Conservation (phyloP, 129 eudicot species). For the Lactuca saligna region DNA sequence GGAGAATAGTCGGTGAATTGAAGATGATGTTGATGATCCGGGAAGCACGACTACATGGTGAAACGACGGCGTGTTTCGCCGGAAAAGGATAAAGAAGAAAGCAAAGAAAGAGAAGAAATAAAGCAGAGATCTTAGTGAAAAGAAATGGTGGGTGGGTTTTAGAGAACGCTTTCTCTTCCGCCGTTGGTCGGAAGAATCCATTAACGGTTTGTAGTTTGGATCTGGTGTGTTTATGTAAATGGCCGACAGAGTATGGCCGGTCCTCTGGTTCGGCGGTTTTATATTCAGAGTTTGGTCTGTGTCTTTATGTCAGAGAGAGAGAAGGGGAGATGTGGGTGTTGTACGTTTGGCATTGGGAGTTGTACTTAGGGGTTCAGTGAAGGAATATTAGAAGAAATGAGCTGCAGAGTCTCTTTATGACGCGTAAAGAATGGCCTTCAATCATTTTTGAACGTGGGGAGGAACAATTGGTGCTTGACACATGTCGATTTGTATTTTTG, state of each 20-base stretch:
- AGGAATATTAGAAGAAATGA: neutral
- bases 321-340: neutral
- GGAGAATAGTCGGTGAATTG: slow-evolving; percentile 28
- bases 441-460: neutral
- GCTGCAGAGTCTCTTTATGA: neutral
- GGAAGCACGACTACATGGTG: slow-evolving; percentile 50
- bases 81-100: slow-evolving; percentile 39
- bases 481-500: neutral
- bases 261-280: neutral
- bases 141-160: slow-evolving; percentile 30
- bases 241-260: slow-evolving; percentile 1
- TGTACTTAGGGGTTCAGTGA: neutral
- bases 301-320: neutral
- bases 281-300: neutral
- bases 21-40: slow-evolving; percentile 40
- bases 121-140: slow-evolving; percentile 49
- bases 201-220: neutral
- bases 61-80: slow-evolving; percentile 36
- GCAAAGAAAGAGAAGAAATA: slow-evolving; percentile 41
- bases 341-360: neutral
- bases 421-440: neutral
- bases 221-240: neutral
- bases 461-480: neutral
- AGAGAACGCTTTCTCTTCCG: slow-evolving; percentile 29
- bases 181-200: slow-evolving; percentile 45